Evolutionary conservation across 768 basidiomycete species (phyloP).

Genomic region (Phanerochaete carnosa): DNA sequence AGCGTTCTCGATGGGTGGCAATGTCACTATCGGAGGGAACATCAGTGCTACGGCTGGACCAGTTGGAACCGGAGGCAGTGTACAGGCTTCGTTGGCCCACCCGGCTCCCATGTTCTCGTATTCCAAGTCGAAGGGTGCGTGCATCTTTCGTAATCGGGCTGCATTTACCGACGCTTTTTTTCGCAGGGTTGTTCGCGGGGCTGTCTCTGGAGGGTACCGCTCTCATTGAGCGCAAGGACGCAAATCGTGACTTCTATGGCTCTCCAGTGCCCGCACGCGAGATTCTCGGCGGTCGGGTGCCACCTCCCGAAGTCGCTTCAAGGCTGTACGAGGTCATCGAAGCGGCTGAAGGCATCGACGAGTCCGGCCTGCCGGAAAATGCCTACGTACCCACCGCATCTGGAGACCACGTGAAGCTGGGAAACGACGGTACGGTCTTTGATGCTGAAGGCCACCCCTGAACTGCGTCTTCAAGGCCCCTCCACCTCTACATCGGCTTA

Average conservation of each 20-base stretch:
- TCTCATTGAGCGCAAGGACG: conserved; percentile 92
- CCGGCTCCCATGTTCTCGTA: conserved; percentile 98
- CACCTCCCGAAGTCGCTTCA: conserved; percentile 95
- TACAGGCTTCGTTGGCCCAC: conserved; percentile 84
- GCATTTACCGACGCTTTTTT: neutral
- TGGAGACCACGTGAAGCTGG: conserved; percentile 54
- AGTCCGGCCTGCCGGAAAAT: conserved; percentile 70
- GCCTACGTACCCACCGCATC: conserved; percentile 73
- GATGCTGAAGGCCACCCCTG: conserved; percentile 60
- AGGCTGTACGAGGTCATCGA: conserved; percentile 95
- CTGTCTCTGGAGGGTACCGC: conserved; percentile 92
- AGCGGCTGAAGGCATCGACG: conserved; percentile 91
- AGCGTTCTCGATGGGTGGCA: conserved; percentile 94
- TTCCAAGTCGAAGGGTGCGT: conserved; percentile 87
- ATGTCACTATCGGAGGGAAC: conserved; percentile 92
- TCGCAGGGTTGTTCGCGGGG: conserved; percentile 87
- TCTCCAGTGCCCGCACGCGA: conserved; percentile 85
- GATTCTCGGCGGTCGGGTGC: conserved; percentile 90
- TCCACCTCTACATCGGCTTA: no score
- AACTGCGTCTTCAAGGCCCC: neutral
- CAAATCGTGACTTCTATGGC: conserved; percentile 96
- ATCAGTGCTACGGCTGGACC: conserved; percentile 86
- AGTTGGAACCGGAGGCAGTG: conserved; percentile 89
- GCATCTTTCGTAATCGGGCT: conserved; percentile 25
- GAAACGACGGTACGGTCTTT: conserved; percentile 59